These are phyloP conservation scores for Backusella parvicylindrica DNA, from an alignment of 192 early-diverging fungal genomes.

Conservation along the genomic window DNA sequence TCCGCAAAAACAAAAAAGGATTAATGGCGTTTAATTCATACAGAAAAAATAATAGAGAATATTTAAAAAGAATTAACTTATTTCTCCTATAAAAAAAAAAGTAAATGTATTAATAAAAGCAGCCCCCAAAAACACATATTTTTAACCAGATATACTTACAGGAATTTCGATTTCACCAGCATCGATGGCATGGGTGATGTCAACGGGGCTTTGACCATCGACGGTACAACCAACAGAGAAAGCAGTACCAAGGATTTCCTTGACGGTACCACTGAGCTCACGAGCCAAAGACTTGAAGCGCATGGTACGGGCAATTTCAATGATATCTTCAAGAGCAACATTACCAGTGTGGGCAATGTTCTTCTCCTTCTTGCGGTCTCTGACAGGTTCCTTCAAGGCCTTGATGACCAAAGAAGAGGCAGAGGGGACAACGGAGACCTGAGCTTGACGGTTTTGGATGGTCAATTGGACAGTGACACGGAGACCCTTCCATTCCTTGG, in stretches of 20 bases:
- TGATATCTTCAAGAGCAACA: conserved; percentile 89
- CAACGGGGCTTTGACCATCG: conserved; percentile 90
- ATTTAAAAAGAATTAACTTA: conserved; percentile 8
- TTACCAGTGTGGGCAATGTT: conserved; percentile 99
- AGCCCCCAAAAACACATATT: not conserved
- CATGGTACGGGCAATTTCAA: conserved; percentile 96
- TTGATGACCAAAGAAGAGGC: conserved; percentile 96
- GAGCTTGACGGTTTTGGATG: conserved; percentile 99
- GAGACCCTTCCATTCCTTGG: conserved; percentile 98
- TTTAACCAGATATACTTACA: conserved; percentile 15
- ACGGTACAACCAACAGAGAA: conserved; percentile 98
- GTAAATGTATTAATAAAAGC: not conserved
- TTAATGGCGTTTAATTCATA: not conserved
- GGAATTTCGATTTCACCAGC: conserved; percentile 82
- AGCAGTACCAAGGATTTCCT: conserved; percentile 93
- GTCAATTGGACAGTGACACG: conserved; percentile 97
- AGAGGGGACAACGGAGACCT: conserved; percentile 93
- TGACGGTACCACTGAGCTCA: conserved; percentile 91
- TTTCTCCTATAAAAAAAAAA: conserved; percentile 9
- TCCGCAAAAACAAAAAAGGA: not conserved
- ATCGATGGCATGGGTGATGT: conserved; percentile 81
- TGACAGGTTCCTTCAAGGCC: conserved; percentile 94
- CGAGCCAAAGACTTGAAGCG: conserved; percentile 92
- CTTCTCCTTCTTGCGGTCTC: conserved; percentile 99
- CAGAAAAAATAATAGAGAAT: not conserved